Percentiles rank a stretch among this genome's conserved stretches.
Conservation (phyloP, 164 flowering plant genomes). For the Kalanchoe fedtschenkoi region DNA sequence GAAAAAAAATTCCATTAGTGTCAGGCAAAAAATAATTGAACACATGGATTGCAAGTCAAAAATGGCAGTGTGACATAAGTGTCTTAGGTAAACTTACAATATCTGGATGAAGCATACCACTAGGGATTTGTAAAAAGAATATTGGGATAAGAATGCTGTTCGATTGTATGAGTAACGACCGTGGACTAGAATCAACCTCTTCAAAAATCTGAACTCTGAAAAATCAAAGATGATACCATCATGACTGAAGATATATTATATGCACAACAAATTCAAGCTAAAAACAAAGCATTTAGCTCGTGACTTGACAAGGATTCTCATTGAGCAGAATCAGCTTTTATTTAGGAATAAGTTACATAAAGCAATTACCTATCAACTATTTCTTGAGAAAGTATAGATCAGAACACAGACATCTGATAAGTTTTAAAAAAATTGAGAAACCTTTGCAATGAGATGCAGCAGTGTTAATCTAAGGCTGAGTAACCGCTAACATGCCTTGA, state of each 20-base stretch:
- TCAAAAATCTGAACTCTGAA: conserved; percentile 90
- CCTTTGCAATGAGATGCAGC: background rate
- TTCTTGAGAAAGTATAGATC: no score
- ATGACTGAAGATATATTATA: background rate
- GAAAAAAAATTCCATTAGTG: conserved; percentile 7
- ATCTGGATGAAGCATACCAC: conserved; percentile 92
- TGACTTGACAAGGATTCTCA: background rate
- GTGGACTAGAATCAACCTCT: conserved; percentile 92
- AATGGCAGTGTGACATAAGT: background rate
- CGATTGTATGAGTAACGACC: conserved; percentile 98
- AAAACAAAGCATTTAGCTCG: background rate
- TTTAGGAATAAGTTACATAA: background rate
- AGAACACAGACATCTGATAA: background rate
- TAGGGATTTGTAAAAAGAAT: conserved; percentile 92
- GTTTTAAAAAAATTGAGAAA: background rate
- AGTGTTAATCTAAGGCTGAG: background rate
- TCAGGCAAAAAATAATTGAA: conserved; percentile 16
- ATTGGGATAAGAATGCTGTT: conserved; percentile 92
- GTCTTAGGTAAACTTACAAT: conserved; percentile 51
- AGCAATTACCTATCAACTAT: no score
- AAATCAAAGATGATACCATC: conserved; percentile 5
- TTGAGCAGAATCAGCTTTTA: background rate
- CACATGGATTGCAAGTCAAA: background rate
- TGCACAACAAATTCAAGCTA: background rate
- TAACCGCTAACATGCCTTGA: background rate